Conservation (phyloP, 2,329 filamentous ascomycete genomes). For the Monosporascus sp. region DNA sequence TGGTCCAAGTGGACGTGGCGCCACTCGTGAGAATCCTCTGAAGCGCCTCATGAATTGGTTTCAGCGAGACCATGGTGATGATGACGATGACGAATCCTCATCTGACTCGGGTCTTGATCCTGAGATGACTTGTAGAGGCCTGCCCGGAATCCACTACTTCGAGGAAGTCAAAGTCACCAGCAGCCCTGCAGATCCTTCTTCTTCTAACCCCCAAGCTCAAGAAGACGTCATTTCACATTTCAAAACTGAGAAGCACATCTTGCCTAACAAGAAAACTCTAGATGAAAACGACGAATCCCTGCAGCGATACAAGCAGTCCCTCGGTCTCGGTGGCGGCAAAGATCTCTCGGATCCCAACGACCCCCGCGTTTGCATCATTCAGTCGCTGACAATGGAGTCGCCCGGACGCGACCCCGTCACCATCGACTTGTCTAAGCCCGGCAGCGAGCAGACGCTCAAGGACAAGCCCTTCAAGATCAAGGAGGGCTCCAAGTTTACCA, state of each 20-base stretch:
- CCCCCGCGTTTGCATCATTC: slow-evolving; percentile 86
- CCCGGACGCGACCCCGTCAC: slow-evolving; percentile 78
- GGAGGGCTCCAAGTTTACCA: slow-evolving; percentile 88
- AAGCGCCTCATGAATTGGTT: slow-evolving; percentile 9
- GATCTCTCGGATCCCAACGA: slow-evolving; percentile 74
- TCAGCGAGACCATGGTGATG: slow-evolving; percentile 4
- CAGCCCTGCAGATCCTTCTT: background rate
- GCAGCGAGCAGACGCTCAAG: slow-evolving; percentile 73
- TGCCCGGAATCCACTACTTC: slow-evolving; percentile 6
- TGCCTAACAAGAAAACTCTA: slow-evolving; percentile 23
- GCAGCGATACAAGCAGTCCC: slow-evolving; percentile 94
- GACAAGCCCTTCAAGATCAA: slow-evolving; percentile 96
- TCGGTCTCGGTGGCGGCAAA: slow-evolving; percentile 74
- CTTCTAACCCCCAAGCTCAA: background rate
- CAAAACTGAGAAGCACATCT: slow-evolving; percentile 2
- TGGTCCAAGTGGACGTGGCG: background rate
- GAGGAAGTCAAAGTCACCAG: slow-evolving; percentile 1
- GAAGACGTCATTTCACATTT: slow-evolving; percentile 3
- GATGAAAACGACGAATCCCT: slow-evolving; percentile 82
- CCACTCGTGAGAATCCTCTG: background rate
- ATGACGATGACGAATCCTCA: slow-evolving; percentile 7
- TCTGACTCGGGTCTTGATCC: slow-evolving; percentile 17
- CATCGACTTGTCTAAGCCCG: slow-evolving; percentile 75
- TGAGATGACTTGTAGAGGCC: slow-evolving; percentile 19
- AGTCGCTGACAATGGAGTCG: slow-evolving; percentile 82